Percentiles rank a stretch among this genome's conserved stretches.
Evolutionary conservation across 495 filamentous ascomycete species (phyloP).

Genomic region (Neurospora discreta): DNA sequence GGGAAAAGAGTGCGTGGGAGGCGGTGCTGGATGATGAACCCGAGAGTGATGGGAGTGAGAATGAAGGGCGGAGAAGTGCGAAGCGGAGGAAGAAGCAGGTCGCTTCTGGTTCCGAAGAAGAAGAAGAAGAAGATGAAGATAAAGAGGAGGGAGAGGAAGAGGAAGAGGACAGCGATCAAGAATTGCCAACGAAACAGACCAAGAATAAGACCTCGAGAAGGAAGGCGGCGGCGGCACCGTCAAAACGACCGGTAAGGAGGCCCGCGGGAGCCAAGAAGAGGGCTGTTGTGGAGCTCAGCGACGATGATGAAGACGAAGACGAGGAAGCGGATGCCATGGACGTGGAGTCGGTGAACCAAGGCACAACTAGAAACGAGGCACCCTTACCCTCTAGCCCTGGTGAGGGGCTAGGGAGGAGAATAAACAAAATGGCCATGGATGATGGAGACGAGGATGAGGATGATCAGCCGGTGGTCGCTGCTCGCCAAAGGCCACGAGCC

Average conservation of each 20-base stretch:
- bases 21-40: conserved; percentile 5
- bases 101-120: conserved; percentile 6
- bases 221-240: background rate
- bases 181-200: conserved; percentile 8
- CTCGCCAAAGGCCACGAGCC: conserved; percentile 25
- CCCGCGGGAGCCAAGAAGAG: background rate
- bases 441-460: conserved; percentile 24
- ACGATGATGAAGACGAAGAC: conserved; percentile 18
- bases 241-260: conserved; percentile 1
- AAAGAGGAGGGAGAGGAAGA: conserved; percentile 6
- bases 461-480: conserved; percentile 20
- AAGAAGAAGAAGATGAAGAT: conserved; percentile 2
- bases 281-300: conserved; percentile 5
- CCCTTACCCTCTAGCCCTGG: conserved; percentile 19
- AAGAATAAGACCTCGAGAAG: background rate
- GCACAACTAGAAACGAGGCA: conserved; percentile 16
- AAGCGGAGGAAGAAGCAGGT: conserved; percentile 2
- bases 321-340: conserved; percentile 17
- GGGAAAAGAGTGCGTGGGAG: conserved; percentile 5
- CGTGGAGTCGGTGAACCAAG: conserved; percentile 7
- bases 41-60: conserved; percentile 1
- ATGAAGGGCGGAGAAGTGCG: background rate
- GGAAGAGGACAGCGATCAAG: conserved; percentile 15
- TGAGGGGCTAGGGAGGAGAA: conserved; percentile 8
- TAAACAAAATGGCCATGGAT: conserved; percentile 11